Evolutionary conservation across 2,329 filamentous ascomycete genomes (phyloP).

Genomic region (Volutella citrinella): DNA sequence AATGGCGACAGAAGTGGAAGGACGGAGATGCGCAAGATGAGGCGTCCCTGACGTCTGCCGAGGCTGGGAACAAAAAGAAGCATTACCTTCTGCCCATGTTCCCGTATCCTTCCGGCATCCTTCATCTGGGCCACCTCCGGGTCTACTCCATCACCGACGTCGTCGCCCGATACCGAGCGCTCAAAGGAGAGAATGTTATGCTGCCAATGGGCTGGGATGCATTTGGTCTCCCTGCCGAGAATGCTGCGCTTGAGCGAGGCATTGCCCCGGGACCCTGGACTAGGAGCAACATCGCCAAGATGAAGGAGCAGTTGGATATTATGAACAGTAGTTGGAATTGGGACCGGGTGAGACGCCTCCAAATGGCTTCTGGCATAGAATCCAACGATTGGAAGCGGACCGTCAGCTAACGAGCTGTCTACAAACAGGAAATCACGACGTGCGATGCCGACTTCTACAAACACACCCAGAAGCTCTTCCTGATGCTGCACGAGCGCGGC

Average conservation of each 20-base stretch:
- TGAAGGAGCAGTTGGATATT: conserved; percentile 75
- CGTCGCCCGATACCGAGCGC: conserved; percentile 69
- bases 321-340: conserved; percentile 87
- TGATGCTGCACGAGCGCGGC: conserved; percentile 69
- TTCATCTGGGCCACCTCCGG: conserved; percentile 83
- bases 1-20: conserved; percentile 51
- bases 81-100: conserved; percentile 88
- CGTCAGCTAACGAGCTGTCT: conserved; percentile 9
- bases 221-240: conserved; percentile 87
- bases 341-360: conserved; percentile 63
- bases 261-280: conserved; percentile 80
- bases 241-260: conserved; percentile 81
- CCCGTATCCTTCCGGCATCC: conserved; percentile 81
- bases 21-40: conserved; percentile 7
- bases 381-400: no score
- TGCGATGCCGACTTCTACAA: conserved; percentile 85
- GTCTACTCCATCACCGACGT: conserved; percentile 92
- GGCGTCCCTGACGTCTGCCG: conserved; percentile 12
- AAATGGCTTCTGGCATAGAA: no score
- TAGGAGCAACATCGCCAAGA: conserved; percentile 71
- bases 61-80: conserved; percentile 29
- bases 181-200: conserved; percentile 72
- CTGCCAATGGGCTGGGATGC: conserved; percentile 96
- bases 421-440: conserved; percentile 70
- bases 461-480: conserved; percentile 83